Conservation (phyloP, 148 eudicot species). For the Fagopyrum tataricum region DNA sequence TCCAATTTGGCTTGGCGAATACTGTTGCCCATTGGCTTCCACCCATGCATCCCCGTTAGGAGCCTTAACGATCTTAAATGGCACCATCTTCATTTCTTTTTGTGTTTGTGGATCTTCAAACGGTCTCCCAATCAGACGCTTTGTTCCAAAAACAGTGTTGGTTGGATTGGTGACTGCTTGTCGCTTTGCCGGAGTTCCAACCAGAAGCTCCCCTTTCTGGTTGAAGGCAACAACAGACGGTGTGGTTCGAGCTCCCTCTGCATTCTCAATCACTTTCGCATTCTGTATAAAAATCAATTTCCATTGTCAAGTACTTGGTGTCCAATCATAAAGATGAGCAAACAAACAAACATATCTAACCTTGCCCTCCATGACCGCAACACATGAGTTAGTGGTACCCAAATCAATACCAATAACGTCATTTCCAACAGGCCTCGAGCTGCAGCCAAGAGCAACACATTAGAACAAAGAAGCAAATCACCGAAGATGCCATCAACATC, state of each 20-base stretch:
- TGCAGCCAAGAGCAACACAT: constrained; percentile 6
- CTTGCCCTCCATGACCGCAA: constrained; percentile 60
- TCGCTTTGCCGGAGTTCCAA: constrained; percentile 50
- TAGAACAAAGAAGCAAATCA: not conserved
- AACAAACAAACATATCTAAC: constrained; percentile 11
- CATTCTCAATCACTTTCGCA: constrained; percentile 56
- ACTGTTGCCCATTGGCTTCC: constrained; percentile 46
- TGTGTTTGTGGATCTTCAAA: constrained; percentile 49
- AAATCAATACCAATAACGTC: constrained; percentile 55
- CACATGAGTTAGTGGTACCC: constrained; percentile 69
- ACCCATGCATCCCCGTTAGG: constrained; percentile 66
- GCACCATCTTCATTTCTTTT: constrained; percentile 52
- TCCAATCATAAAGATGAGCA: not conserved
- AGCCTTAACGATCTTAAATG: constrained; percentile 41
- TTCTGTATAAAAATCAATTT: constrained; percentile 21
- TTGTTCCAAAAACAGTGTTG: constrained; percentile 41
- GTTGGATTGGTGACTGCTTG: constrained; percentile 52
- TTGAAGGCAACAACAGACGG: constrained; percentile 53
- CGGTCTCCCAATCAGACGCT: constrained; percentile 51
- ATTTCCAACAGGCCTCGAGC: constrained; percentile 33
- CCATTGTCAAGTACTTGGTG: too few relatives aligned
- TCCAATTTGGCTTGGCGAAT: constrained; percentile 57
- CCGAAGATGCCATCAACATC: not conserved
- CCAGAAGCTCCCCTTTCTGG: constrained; percentile 42
- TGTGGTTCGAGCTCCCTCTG: constrained; percentile 55